Conservation (phyloP, 2,329 filamentous ascomycete species). For the Ceratocystis eucalypticola region DNA sequence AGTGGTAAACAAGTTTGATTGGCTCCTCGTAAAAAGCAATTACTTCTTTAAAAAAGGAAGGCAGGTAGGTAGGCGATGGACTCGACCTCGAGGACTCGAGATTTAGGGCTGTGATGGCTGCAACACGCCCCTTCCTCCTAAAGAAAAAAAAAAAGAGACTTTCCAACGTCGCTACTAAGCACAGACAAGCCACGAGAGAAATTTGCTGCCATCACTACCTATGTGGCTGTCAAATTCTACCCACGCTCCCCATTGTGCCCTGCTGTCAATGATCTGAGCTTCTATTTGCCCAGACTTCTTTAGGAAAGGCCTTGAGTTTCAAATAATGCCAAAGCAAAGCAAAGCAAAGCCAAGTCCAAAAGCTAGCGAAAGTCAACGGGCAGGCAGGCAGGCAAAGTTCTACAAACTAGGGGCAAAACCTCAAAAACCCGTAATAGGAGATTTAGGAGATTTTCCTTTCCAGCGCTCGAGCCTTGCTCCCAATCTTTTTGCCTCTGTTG, state of each 20-base stretch:
- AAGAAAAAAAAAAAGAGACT: neutral
- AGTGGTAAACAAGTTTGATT: neutral
- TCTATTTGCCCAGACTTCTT: neutral
- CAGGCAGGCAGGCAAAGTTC: neutral
- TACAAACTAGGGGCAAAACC: neutral
- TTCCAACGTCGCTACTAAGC: neutral
- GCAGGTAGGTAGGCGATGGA: neutral
- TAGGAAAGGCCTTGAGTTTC: neutral
- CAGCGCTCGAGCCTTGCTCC: constrained; percentile 4
- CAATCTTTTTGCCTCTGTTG: neutral
- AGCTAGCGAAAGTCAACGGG: neutral
- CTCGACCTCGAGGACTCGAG: neutral
- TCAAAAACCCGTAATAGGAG: constrained; percentile 2
- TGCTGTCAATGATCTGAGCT: constrained; percentile 3
- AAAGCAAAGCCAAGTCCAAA: neutral
- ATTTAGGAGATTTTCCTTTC: neutral
- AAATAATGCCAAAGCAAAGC: neutral
- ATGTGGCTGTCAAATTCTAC: constrained; percentile 1
- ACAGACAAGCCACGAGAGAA: neutral
- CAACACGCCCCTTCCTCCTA: neutral
- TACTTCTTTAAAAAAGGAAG: neutral
- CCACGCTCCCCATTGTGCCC: constrained; percentile 1
- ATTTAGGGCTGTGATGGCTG: neutral
- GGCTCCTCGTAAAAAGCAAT: neutral
- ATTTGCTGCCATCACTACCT: constrained; percentile 3